These are phyloP conservation scores for Alternaria longipes DNA, from an alignment of 2,329 filamentous ascomycete species.

Conservation along the genomic window DNA sequence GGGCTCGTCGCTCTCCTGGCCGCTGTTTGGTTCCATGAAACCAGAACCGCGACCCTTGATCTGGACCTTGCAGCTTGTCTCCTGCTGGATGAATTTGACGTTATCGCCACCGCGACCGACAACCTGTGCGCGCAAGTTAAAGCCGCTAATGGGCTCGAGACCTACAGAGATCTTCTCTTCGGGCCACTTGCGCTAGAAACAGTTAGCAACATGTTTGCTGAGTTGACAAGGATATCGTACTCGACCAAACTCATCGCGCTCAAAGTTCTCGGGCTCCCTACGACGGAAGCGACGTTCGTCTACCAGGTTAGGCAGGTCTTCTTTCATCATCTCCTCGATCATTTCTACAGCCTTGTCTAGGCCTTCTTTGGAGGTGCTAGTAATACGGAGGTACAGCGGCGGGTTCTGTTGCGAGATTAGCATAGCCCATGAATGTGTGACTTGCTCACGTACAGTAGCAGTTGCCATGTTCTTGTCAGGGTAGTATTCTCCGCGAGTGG, in stretches of 20 bases:
- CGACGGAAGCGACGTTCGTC: slow-evolving; percentile 93
- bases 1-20: slow-evolving; percentile 88
- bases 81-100: slow-evolving; percentile 97
- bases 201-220: slow-evolving; percentile 34
- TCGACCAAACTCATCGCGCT: slow-evolving; percentile 89
- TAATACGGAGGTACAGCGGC: slow-evolving; percentile 93
- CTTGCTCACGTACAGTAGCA: slow-evolving; percentile 69
- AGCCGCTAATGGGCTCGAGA: slow-evolving; percentile 89
- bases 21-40: slow-evolving; percentile 89
- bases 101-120: slow-evolving; percentile 94
- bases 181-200: slow-evolving; percentile 90
- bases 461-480: slow-evolving; percentile 98
- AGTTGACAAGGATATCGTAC: slow-evolving; percentile 61
- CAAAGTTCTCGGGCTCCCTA: slow-evolving; percentile 79
- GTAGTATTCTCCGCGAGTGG: slow-evolving; percentile 94
- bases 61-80: slow-evolving; percentile 94
- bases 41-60: slow-evolving; percentile 97
- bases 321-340: slow-evolving; percentile 94
- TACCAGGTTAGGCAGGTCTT: slow-evolving; percentile 93
- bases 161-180: slow-evolving; percentile 93
- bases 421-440: neutral
- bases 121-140: slow-evolving; percentile 95
- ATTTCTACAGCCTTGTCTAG: slow-evolving; percentile 86
- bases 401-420: slow-evolving; percentile 71
- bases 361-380: slow-evolving; percentile 90